These are phyloP conservation scores for Teunomyces cretensis DNA, from an alignment of 805 yeast genomes.

Conservation along the genomic window DNA sequence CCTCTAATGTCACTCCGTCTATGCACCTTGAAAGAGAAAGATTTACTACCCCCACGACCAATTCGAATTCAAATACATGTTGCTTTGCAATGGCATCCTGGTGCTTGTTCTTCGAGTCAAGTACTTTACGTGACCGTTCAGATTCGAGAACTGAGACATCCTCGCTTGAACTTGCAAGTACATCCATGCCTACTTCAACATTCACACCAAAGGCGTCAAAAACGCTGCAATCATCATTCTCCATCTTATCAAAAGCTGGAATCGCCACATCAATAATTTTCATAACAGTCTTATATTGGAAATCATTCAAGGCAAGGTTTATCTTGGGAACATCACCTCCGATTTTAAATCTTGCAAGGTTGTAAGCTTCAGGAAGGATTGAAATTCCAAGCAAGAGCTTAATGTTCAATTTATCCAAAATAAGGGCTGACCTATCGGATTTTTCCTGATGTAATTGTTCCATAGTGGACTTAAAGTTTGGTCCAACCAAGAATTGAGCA, in stretches of 20 bases:
- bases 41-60: constrained; percentile 64
- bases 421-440: constrained; percentile 50
- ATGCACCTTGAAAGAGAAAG: constrained; percentile 68
- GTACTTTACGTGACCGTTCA: not conserved
- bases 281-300: constrained; percentile 87
- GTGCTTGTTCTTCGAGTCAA: not conserved
- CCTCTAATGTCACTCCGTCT: constrained; percentile 55
- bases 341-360: constrained; percentile 68
- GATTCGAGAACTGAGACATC: not conserved
- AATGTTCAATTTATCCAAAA: constrained; percentile 75
- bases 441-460: constrained; percentile 56
- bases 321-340: constrained; percentile 77
- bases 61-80: constrained; percentile 67
- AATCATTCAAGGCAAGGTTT: constrained; percentile 74
- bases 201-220: constrained; percentile 33
- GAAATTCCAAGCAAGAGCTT: constrained; percentile 77
- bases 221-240: constrained; percentile 32
- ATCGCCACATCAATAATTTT: constrained; percentile 66
- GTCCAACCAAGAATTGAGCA: constrained; percentile 86
- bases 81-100: constrained; percentile 41
- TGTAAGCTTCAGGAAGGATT: constrained; percentile 76
- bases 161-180: constrained; percentile 10
- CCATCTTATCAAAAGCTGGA: constrained; percentile 47
- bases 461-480: constrained; percentile 74
- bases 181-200: constrained; percentile 19